These are phyloP conservation scores for Osmanthus fragrans DNA, from an alignment of 257 asterid genomes.

Conservation along the genomic window DNA sequence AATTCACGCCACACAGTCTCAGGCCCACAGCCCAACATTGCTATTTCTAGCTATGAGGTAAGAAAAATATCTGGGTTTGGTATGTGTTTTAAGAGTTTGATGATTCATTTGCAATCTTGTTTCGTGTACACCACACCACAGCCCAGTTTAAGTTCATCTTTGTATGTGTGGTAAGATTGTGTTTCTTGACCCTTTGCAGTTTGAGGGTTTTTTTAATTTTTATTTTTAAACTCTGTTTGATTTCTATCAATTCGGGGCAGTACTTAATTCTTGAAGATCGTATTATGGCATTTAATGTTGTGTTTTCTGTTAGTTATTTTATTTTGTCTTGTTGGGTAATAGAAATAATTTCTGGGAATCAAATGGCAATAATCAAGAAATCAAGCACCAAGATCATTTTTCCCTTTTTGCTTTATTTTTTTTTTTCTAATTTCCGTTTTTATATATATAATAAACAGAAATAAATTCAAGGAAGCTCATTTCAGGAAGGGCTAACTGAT, in stretches of 20 bases:
- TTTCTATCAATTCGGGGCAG: neutral
- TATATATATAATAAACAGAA: neutral
- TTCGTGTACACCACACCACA: too few relatives aligned
- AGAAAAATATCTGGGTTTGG: neutral
- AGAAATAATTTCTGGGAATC: neutral
- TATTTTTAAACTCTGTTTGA: conserved; percentile 6
- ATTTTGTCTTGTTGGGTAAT: too few relatives aligned
- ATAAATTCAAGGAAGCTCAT: neutral
- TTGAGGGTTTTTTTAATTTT: conserved; percentile 6
- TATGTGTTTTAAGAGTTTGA: neutral
- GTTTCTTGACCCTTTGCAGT: conserved; percentile 1
- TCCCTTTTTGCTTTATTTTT: conserved; percentile 10
- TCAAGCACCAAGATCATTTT: conserved; percentile 10
- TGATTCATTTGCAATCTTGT: too few relatives aligned
- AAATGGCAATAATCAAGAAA: conserved; percentile 3
- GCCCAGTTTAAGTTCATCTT: too few relatives aligned
- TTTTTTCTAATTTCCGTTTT: conserved; percentile 4
- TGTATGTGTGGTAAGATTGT: neutral
- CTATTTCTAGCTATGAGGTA: conserved; percentile 25
- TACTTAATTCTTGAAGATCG: conserved; percentile 6
- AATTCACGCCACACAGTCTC: conserved; percentile 39
- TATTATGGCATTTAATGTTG: too few relatives aligned
- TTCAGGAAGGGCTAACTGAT: conserved; percentile 1
- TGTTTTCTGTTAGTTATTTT: too few relatives aligned
- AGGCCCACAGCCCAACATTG: conserved; percentile 22